Evolutionary conservation across 169 alveolate species (phyloP).

Genomic region (Pseudocohnilembus persalinus): DNA sequence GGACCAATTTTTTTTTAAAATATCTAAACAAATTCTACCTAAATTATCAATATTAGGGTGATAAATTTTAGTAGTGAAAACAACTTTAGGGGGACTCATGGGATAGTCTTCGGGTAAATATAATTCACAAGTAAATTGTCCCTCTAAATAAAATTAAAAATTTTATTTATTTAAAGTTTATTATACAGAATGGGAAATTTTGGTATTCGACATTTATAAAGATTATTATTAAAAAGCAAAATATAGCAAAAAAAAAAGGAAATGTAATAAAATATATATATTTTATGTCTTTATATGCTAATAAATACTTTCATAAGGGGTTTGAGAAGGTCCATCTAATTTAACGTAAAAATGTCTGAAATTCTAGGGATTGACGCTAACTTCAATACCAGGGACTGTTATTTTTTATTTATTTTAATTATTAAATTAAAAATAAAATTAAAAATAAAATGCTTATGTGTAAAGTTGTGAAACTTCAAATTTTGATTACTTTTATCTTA

Average conservation of each 20-base stretch:
- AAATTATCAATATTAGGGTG: conserved; percentile 99
- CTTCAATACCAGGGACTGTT: conserved; percentile 94
- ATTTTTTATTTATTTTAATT: neutral
- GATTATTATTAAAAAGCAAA: conserved; percentile 13
- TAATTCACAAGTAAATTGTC: conserved; percentile 94
- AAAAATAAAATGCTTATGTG: neutral
- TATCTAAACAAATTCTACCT: conserved; percentile 98
- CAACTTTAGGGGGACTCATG: conserved; percentile 99
- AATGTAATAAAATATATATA: conserved; percentile 24
- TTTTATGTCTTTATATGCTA: conserved; percentile 20
- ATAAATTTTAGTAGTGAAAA: conserved; percentile 96
- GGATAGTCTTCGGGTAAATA: conserved; percentile 98
- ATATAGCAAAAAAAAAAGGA: too few relatives aligned
- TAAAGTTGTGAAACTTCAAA: neutral
- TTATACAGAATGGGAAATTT: conserved; percentile 22
- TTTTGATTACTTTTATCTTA: conserved; percentile 26
- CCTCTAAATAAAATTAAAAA: conserved; percentile 73
- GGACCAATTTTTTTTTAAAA: conserved; percentile 99
- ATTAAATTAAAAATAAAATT: neutral
- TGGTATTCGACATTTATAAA: conserved; percentile 16
- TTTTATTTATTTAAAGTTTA: conserved; percentile 29
- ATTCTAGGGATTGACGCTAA: conserved; percentile 92
- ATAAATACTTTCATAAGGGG: conserved; percentile 95
- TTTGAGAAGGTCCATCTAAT: conserved; percentile 96
- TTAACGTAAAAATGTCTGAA: conserved; percentile 94